These are phyloP conservation scores for Starmerella vaccinii DNA, from an alignment of 805 yeast species.

Conservation along the genomic window DNA sequence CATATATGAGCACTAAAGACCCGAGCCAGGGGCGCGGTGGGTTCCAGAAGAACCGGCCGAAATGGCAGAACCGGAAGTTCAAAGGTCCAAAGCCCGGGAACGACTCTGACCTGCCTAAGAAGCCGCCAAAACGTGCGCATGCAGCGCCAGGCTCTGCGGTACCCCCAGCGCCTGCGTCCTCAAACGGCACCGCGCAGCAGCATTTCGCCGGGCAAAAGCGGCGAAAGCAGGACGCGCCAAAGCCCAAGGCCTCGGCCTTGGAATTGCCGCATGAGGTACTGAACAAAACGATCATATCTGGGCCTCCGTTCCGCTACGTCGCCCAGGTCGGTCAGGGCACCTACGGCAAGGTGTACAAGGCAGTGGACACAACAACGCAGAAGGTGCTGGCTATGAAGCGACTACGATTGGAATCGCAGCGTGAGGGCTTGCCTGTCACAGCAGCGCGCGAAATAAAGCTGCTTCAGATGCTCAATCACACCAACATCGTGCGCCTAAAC, in stretches of 20 bases:
- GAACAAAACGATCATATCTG: background rate
- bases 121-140: slow-evolving; percentile 1
- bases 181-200: background rate
- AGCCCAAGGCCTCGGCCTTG: background rate
- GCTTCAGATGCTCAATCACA: slow-evolving; percentile 71
- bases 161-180: background rate
- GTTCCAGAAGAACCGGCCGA: slow-evolving; percentile 1
- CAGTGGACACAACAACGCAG: slow-evolving; percentile 56
- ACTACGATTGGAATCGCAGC: slow-evolving; percentile 71
- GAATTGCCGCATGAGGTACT: background rate
- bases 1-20: background rate
- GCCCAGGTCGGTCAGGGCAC: slow-evolving; percentile 98
- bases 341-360: slow-evolving; percentile 91
- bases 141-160: background rate
- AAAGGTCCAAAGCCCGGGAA: background rate
- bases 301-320: slow-evolving; percentile 51
- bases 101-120: background rate
- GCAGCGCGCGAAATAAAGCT: slow-evolving; percentile 85
- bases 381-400: slow-evolving; percentile 78
- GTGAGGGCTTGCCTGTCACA: slow-evolving; percentile 93
- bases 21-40: slow-evolving; percentile 4
- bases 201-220: background rate
- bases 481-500: slow-evolving; percentile 64
- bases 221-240: background rate
- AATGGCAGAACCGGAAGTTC: background rate